Base-by-base conservation (phyloP, 2,329 filamentous ascomycete genomes). In the Arthrocladium fulminans region DNA sequence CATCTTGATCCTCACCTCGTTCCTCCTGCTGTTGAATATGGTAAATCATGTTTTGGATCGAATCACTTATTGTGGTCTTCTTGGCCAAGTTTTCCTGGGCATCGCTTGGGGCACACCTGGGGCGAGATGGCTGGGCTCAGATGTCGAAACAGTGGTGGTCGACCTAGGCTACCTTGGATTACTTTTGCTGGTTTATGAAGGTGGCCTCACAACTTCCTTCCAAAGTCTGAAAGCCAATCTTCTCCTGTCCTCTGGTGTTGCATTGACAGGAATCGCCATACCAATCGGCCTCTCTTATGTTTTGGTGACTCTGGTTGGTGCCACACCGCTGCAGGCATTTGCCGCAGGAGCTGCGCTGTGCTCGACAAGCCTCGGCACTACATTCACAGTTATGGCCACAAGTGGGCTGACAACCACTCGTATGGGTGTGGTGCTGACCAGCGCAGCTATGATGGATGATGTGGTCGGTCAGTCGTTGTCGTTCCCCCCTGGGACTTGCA, bases 391-490 rank as follows among this genome's bases (percentile, higher is more conserved):
- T 2, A 65, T 84, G 0, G 76, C 74, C 0, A 82, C 86, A 7
- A 80, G 79, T 2, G 71, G 71, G 1, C 63, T 83, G 9, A 67
- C 67, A n/a, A 61, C 67, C 1, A 80, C 74, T 7, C 66, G 77
- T 1, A 61, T 82, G 0, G 86, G 67, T 49, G 79, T 66, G 7
- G 76, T 92, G 0, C 71, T 88, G 0, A 77, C 78, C 2, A 81
- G 77, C 50, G 85, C 84, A 1, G 86, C 86, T 0, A 86, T 92
- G 77, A 77, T 92, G 67, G 86, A 92, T 60, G 86, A 92, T 65
- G 81, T 90, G 0, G 75, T 35, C n/a, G 32, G 32, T 29, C 7
- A 7, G 27, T 29, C 27, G 13, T 13, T 13, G 13, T 13, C 27
- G 13, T 7, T 29, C 13, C 27, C 13, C 27, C 7, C 27, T 7